A percentile compares a stretch with the other conserved stretches of the same genome.
Evolutionary conservation across 768 basidiomycete species (phyloP).

Genomic region (Fistulinella prunicolor): DNA sequence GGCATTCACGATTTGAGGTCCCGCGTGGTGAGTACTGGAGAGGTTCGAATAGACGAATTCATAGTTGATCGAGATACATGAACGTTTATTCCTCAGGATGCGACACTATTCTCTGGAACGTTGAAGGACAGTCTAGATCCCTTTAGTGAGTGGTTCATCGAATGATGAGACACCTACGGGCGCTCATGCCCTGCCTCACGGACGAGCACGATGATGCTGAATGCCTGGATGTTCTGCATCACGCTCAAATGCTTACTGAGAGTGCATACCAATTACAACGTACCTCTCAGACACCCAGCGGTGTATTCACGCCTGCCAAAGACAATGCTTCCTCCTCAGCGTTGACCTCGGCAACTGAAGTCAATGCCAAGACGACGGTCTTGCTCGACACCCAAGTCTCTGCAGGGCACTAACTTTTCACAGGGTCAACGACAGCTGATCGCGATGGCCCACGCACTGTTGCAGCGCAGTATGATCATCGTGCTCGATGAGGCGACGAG

Average conservation of each 20-base stretch:
- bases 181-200: slow-evolving; percentile 20
- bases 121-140: slow-evolving; percentile 74
- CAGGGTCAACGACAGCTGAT: slow-evolving; percentile 90
- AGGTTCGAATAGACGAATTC: slow-evolving; percentile 1
- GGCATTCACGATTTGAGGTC: slow-evolving; percentile 81
- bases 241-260: slow-evolving; percentile 73
- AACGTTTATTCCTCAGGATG: slow-evolving; percentile 80
- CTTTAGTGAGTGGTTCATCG: slow-evolving; percentile 41
- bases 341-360: slow-evolving; percentile 46
- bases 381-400: slow-evolving; percentile 78
- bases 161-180: background rate
- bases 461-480: slow-evolving; percentile 69
- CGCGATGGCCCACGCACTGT: slow-evolving; percentile 78
- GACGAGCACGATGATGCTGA: slow-evolving; percentile 78
- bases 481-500: slow-evolving; percentile 84
- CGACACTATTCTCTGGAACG: slow-evolving; percentile 78
- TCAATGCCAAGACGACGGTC: slow-evolving; percentile 54
- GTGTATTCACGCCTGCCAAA: slow-evolving; percentile 42
- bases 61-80: slow-evolving; percentile 23
- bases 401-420: slow-evolving; percentile 82
- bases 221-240: slow-evolving; percentile 73
- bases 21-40: slow-evolving; percentile 50
- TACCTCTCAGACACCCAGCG: slow-evolving; percentile 48
- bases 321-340: slow-evolving; percentile 40
- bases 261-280: slow-evolving; percentile 46